Base-by-base conservation (phyloP, 116 monocot species). In the Trichopus zeylanicus region DNA sequence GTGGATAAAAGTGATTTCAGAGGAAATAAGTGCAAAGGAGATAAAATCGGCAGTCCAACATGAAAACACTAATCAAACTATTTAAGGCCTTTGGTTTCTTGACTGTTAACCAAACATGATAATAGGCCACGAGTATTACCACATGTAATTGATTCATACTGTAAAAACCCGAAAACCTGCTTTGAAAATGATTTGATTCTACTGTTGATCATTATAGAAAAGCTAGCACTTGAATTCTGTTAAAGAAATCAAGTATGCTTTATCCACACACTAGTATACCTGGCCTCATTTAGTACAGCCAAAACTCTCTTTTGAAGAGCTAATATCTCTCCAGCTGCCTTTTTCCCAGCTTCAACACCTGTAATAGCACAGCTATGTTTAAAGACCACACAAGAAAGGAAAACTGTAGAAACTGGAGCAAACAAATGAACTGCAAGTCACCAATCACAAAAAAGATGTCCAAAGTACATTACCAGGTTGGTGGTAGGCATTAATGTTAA, bases 261-360 rank as follows among this genome's bases (percentile, higher is more conserved):
- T 27, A 47, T 27, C 11, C 42, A 21, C n/a, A 21, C 42, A 15
- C 12, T 20, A 7, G 5, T 47, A 55, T 76, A 88, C 98, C 92
- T 99, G 64, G 98, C 98, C 62, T 78, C 92, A 56, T 99, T 92
- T 29, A 99, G 71, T 71, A 99, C 70, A 56, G 77, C 25, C 25
- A 99, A 65, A 48, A 92, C 92, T 70, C 88, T 82, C 64, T 92
- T 99, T 63, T 99, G 98, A 65, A 99, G 98, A 48, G 92, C 85
- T 64, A 99, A 74, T 21, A 99, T 83, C 76, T 91, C 98, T 53
- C 88, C 98, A 67, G 98, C 98, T 56, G 98, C 98, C 70, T 86
- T 99, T 63, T 99, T 99, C 46, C 98, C 98, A 67, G 98, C 98
- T 72, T 99, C 98, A 46, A 99, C 98, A 60, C 98, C 98, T 99